These are phyloP conservation scores for Basidioascus undulatus DNA, from an alignment of 768 basidiomycete genomes.

Conservation along the genomic window DNA sequence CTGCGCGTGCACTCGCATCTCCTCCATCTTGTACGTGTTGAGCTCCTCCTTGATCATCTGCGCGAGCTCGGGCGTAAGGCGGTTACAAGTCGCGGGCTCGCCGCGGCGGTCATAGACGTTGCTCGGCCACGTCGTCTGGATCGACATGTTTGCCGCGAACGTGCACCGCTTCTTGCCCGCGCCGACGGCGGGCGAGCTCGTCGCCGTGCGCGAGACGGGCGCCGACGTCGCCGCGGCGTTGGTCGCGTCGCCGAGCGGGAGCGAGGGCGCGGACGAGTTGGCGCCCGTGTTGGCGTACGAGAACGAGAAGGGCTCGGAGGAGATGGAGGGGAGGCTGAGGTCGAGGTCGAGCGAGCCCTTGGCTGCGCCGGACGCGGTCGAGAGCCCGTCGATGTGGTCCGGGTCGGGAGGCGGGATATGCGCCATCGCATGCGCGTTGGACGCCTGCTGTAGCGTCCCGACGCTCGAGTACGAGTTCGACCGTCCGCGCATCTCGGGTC, in stretches of 20 bases:
- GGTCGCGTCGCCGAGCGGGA: slow-evolving; percentile 26
- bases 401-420: slow-evolving; percentile 63
- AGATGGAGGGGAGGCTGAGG: slow-evolving; percentile 5
- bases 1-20: too few relatives aligned
- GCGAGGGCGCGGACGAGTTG: slow-evolving; percentile 72
- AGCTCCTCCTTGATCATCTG: slow-evolving; percentile 95
- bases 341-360: slow-evolving; percentile 3
- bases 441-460: slow-evolving; percentile 26
- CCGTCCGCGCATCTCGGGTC: slow-evolving; percentile 24
- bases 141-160: slow-evolving; percentile 76
- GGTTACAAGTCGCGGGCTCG: slow-evolving; percentile 91
- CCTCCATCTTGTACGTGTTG: slow-evolving; percentile 86
- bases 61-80: slow-evolving; percentile 76
- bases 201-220: slow-evolving; percentile 30
- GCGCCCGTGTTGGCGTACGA: slow-evolving; percentile 34
- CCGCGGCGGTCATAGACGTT: slow-evolving; percentile 79
- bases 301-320: slow-evolving; percentile 9
- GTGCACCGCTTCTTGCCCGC: slow-evolving; percentile 36
- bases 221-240: slow-evolving; percentile 13
- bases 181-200: slow-evolving; percentile 44
- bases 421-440: slow-evolving; percentile 49
- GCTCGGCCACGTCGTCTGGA: slow-evolving; percentile 89
- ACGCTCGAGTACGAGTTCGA: slow-evolving; percentile 79
- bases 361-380: slow-evolving; percentile 12
- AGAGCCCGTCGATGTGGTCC: slow-evolving; percentile 52